A percentile compares a stretch with the other conserved stretches of the same genome.
These are phyloP conservation scores for Selaginella tamariscina DNA, from an alignment of 75 land plant species.

Conservation along the genomic window DNA sequence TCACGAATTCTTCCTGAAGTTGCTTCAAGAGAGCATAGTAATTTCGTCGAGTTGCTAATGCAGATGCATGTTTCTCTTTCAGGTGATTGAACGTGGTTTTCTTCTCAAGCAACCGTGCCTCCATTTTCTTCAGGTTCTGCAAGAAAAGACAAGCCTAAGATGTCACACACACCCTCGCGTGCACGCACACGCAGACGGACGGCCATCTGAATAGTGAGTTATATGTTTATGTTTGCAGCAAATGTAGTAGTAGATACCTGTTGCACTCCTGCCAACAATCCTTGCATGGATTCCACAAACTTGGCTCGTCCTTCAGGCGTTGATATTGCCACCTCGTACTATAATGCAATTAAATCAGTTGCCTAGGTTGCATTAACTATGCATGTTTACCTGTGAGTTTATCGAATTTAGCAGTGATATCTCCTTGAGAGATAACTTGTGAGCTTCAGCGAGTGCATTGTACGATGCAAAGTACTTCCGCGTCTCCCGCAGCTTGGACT, in stretches of 20 bases:
- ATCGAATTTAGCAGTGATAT: conserved; percentile 62
- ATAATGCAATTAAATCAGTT: not conserved
- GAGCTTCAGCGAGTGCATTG: conserved; percentile 64
- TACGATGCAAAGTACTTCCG: conserved; percentile 56
- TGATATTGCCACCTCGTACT: conserved; percentile 27
- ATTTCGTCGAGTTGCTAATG: conserved; percentile 22
- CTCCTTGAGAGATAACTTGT: conserved; percentile 65
- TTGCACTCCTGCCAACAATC: conserved; percentile 21
- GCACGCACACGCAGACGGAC: no score
- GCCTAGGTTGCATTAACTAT: no score
- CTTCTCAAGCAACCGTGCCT: conserved; percentile 16
- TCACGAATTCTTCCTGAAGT: not conserved
- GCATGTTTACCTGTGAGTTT: conserved; percentile 62
- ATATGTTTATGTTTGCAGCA: no score
- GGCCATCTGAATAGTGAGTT: no score
- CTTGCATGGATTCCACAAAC: conserved; percentile 27
- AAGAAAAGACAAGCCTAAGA: not conserved
- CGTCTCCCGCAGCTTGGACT: conserved; percentile 55
- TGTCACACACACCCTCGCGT: no score
- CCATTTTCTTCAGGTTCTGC: conserved; percentile 6
- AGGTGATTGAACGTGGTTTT: conserved; percentile 15
- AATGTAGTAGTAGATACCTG: no score
- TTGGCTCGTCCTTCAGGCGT: conserved; percentile 22
- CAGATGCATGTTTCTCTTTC: conserved; percentile 19
- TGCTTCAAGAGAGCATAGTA: conserved; percentile 21